Percentiles rank a stretch among this genome's conserved stretches.
Evolutionary conservation across 2,329 filamentous ascomycete species (phyloP).

Genomic region (Verticillium nubilum): DNA sequence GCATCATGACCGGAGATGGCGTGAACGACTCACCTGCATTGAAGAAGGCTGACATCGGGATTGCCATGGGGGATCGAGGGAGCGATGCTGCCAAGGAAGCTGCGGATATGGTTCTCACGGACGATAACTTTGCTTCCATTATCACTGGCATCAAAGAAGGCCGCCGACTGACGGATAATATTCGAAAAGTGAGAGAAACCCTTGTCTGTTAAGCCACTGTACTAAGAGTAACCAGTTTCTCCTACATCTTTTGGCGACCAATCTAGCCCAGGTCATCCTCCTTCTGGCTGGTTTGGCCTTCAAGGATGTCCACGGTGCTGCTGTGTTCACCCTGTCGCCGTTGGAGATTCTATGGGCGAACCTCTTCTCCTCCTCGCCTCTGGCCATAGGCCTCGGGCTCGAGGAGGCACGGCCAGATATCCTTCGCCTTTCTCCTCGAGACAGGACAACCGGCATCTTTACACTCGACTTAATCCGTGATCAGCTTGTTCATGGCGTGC

Average conservation of each 20-base stretch:
- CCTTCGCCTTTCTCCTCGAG: slow-evolving; percentile 59
- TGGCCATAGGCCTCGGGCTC: slow-evolving; percentile 67
- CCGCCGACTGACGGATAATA: slow-evolving; percentile 65
- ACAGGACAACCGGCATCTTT: slow-evolving; percentile 55
- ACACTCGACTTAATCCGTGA: slow-evolving; percentile 60
- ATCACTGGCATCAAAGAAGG: slow-evolving; percentile 67
- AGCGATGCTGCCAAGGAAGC: slow-evolving; percentile 75
- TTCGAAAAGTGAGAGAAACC: slow-evolving; percentile 55
- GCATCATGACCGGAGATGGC: slow-evolving; percentile 71
- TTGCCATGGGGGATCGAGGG: slow-evolving; percentile 67
- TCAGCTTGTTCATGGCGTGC: slow-evolving; percentile 60
- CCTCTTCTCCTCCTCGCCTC: slow-evolving; percentile 65
- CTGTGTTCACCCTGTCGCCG: slow-evolving; percentile 66
- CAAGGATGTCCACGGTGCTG: slow-evolving; percentile 52
- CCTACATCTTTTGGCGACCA: slow-evolving; percentile 64
- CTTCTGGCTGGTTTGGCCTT: slow-evolving; percentile 67
- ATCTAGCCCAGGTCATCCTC: slow-evolving; percentile 64
- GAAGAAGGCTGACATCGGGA: slow-evolving; percentile 68
- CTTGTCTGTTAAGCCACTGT: slow-evolving; percentile 1
- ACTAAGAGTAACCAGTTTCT: slow-evolving; percentile 37
- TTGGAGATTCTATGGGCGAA: slow-evolving; percentile 75
- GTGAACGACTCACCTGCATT: slow-evolving; percentile 71
- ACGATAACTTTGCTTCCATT: slow-evolving; percentile 83
- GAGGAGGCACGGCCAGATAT: slow-evolving; percentile 65
- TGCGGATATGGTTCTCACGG: slow-evolving; percentile 80